Evolutionary conservation across 2,329 filamentous ascomycete species (phyloP), one percentile per base, ranked within the genome.

Genomic region (Exserohilum rostratum): DNA sequence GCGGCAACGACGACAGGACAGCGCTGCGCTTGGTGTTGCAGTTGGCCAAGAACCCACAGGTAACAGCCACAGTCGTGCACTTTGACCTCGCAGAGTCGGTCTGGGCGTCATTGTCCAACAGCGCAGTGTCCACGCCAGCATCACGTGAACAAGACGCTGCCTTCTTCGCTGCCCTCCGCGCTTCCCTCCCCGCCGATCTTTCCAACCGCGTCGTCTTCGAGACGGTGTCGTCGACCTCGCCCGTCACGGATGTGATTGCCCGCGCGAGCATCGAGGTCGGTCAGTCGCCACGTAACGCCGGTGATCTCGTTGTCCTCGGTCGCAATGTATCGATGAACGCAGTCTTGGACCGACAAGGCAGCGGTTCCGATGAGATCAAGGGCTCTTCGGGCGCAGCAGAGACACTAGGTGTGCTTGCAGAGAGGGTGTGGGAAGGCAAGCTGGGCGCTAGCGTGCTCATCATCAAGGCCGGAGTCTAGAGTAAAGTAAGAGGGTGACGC

Each of bases 11-110:
- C 68, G 93, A 97, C 68, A 84, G 86, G 6, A 85, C 88, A 4
- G 93, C 92, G 0, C 81, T 98, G 0, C 82, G 87, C 1, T 85
- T 98, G 20, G 89, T 93, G 3, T 81, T 98, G 3, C 93, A 97
- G 68, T 82, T 99, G 0, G 90, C 88, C 0, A 87, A 88, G 71
- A 95, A 92, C 66, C 83, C 85, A 3, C 85, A 90, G 38, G 86
- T 96, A 22, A 93, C 90, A 0, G 90, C 87, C 0, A 93, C 90
- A 0, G 83, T 97, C 29, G 79, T 89, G 1, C 86, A 87, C 57
- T 80, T 90, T 52, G 72, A 78, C 33, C 61, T 73, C 2, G 61
- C 67, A 2, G 61, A 66, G 5, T 53, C 50, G 0, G 59, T 69
- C 39, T 54, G 67, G n/a, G 62, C 53, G 2, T 44, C 57, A 5